Percentiles rank a stretch among this genome's conserved stretches.
Conservation (phyloP, 148 eudicot genomes). For the Mesembryanthemum crystallinum region DNA sequence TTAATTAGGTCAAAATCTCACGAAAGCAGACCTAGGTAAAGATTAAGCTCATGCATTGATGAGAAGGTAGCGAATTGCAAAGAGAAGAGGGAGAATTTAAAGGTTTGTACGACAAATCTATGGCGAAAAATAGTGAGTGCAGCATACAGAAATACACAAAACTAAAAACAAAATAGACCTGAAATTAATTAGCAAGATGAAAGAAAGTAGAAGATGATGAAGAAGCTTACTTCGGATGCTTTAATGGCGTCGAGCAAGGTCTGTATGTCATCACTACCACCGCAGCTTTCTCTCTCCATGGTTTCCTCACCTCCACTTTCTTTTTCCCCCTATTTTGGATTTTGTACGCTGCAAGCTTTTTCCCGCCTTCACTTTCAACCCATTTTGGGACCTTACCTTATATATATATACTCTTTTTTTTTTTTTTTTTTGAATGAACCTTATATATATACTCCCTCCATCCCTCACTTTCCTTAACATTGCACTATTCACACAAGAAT, state of each 20-base stretch:
- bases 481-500: too few species aligned
- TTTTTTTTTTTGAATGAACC: too few species aligned
- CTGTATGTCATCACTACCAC: slow-evolving; percentile 34
- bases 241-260: slow-evolving; percentile 58
- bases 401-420: too few species aligned
- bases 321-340: neutral
- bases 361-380: slow-evolving; percentile 34
- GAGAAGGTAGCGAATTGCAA: neutral
- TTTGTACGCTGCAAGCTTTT: slow-evolving; percentile 18
- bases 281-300: slow-evolving; percentile 32
- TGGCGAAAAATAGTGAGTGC: slow-evolving; percentile 13
- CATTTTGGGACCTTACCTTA: too few species aligned
- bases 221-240: slow-evolving; percentile 68
- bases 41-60: neutral
- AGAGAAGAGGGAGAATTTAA: neutral
- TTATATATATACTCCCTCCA: too few species aligned
- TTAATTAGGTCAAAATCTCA: neutral
- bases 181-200: neutral
- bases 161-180: neutral
- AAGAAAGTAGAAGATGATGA: neutral
- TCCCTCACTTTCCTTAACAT: too few species aligned
- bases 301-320: neutral
- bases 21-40: neutral
- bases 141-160: neutral
- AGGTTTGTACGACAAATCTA: neutral